Evolutionary conservation across 306 rosid species (phyloP).

Genomic region (Prosopis cineraria): DNA sequence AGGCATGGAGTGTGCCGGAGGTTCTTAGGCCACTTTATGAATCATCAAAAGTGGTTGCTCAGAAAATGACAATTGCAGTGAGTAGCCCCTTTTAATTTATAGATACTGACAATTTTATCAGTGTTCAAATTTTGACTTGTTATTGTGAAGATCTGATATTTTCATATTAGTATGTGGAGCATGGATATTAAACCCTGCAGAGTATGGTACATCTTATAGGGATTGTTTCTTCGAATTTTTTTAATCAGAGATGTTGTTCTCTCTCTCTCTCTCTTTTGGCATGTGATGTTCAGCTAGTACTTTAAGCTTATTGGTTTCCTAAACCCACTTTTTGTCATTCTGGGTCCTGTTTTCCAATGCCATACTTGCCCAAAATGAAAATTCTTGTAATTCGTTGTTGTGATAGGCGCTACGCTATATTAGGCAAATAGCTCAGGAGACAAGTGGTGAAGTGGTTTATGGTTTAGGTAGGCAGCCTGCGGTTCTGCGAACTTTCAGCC

Average conservation of each 20-base stretch:
- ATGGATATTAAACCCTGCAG: background rate
- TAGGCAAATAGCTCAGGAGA: slow-evolving; percentile 94
- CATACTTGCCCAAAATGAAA: slow-evolving; percentile 1
- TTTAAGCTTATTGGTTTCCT: background rate
- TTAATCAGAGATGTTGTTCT: background rate
- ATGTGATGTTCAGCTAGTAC: background rate
- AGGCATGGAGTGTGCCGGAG: slow-evolving; percentile 99
- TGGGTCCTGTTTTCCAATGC: background rate
- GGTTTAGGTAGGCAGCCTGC: slow-evolving; percentile 98
- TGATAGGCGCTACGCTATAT: slow-evolving; percentile 81
- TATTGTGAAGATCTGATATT: background rate
- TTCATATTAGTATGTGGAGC: background rate
- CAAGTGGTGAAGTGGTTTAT: slow-evolving; percentile 95
- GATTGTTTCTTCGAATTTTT: background rate
- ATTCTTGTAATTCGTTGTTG: slow-evolving; percentile 35
- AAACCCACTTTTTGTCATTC: background rate
- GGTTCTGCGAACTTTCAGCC: slow-evolving; percentile 90
- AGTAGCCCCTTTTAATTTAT: slow-evolving; percentile 30
- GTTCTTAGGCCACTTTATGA: slow-evolving; percentile 94
- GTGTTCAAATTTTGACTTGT: background rate
- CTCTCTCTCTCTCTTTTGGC: background rate
- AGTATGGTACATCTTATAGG: background rate
- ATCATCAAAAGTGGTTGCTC: slow-evolving; percentile 91
- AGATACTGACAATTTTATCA: background rate
- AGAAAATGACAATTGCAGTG: slow-evolving; percentile 92